A percentile compares a stretch with the other conserved stretches of the same genome.
Evolutionary conservation across 352 stramenopile genomes (phyloP).

Genomic region (Pythium utonaiense): DNA sequence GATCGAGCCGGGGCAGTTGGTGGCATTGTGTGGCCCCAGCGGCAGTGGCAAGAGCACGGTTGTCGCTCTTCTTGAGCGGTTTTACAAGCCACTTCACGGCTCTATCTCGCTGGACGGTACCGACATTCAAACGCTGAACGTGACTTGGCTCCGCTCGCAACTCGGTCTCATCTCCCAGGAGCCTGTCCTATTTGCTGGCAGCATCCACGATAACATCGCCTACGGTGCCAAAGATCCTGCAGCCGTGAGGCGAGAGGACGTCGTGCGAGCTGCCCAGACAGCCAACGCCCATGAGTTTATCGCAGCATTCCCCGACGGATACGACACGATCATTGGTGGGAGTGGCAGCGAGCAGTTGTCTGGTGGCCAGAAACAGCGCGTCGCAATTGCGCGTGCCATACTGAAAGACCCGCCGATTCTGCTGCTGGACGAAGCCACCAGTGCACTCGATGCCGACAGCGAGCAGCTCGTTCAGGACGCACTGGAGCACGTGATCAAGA

Average conservation of each 20-base stretch:
- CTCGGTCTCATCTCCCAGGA: conserved; percentile 58
- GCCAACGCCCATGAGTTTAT: conserved; percentile 94
- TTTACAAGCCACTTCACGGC: conserved; percentile 57
- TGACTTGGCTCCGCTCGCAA: conserved; percentile 45
- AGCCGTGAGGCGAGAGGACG: conserved; percentile 37
- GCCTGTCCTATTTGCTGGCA: conserved; percentile 52
- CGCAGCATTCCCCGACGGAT: conserved; percentile 84
- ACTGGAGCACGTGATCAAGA: conserved; percentile 51
- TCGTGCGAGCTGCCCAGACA: conserved; percentile 79
- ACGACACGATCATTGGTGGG: conserved; percentile 91
- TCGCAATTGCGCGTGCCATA: conserved; percentile 91
- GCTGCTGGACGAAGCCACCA: conserved; percentile 91
- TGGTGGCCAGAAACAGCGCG: conserved; percentile 66
- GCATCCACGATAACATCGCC: conserved; percentile 64
- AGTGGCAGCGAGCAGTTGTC: conserved; percentile 84
- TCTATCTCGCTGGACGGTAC: conserved; percentile 71
- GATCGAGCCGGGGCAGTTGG: conserved; percentile 59
- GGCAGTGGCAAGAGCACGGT: conserved; percentile 27
- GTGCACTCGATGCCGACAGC: conserved; percentile 77
- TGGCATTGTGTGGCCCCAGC: conserved; percentile 40
- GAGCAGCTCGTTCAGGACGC: conserved; percentile 85
- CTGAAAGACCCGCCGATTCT: conserved; percentile 84
- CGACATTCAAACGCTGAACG: conserved; percentile 60
- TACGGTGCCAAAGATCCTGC: conserved; percentile 35
- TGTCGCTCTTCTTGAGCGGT: conserved; percentile 41